These are phyloP conservation scores for Achaetomium macrosporum DNA, from an alignment of 2,329 filamentous ascomycete genomes.

Conservation along the genomic window DNA sequence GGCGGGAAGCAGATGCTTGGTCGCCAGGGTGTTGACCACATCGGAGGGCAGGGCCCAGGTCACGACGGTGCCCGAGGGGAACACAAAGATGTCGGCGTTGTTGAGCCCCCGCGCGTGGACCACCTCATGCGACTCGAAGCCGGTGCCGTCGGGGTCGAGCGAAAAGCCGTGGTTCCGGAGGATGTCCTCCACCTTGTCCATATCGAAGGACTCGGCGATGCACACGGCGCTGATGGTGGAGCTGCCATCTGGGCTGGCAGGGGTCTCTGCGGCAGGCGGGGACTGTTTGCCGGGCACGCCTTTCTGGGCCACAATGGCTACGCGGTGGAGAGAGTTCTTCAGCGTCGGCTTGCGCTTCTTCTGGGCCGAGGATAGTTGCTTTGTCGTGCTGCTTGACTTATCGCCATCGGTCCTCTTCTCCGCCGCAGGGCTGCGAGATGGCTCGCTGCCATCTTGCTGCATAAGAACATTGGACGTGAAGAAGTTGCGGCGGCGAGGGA, in stretches of 20 bases:
- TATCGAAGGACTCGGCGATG: conserved; percentile 58
- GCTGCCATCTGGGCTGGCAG: conserved; percentile 30
- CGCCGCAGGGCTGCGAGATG: neutral
- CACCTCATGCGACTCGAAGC: conserved; percentile 56
- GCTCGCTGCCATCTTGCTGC: conserved; percentile 33
- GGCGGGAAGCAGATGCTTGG: conserved; percentile 66
- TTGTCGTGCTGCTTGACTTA: conserved; percentile 7
- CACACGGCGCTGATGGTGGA: conserved; percentile 54
- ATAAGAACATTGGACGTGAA: conserved; percentile 60
- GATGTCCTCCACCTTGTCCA: conserved; percentile 53
- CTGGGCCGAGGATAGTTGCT: conserved; percentile 16
- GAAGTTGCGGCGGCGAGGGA: conserved; percentile 55
- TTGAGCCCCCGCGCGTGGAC: conserved; percentile 57
- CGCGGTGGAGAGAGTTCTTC: conserved; percentile 73
- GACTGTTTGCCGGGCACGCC: conserved; percentile 37
- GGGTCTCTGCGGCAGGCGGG: conserved; percentile 20
- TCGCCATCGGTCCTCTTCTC: neutral
- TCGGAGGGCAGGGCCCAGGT: conserved; percentile 81
- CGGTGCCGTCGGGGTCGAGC: conserved; percentile 56
- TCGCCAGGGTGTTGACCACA: conserved; percentile 63
- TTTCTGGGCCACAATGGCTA: conserved; percentile 78
- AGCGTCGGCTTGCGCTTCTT: conserved; percentile 44
- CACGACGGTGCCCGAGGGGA: conserved; percentile 89
- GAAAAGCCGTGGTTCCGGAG: conserved; percentile 54
- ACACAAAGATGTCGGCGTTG: conserved; percentile 87